Conservation (phyloP, 1,284 basidiomycete species). For the Phlebopus sp. region DNA sequence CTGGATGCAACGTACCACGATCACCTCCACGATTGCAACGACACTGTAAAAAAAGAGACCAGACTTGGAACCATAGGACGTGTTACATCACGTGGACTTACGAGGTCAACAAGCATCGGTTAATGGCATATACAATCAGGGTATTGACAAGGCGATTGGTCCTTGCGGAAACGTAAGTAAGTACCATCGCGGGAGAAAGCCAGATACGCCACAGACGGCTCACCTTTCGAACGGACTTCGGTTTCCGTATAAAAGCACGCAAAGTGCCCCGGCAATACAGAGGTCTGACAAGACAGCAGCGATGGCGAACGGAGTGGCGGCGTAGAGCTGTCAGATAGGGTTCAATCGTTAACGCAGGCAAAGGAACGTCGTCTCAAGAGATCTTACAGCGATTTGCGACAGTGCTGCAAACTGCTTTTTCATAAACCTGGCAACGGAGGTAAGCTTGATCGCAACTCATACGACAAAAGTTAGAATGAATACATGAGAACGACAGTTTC, state of each 20-base stretch:
- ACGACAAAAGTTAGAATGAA: background rate
- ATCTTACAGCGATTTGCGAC: slow-evolving; percentile 33
- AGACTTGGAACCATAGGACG: background rate
- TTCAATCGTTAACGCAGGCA: background rate
- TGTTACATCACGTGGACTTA: slow-evolving; percentile 21
- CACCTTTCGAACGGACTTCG: slow-evolving; percentile 34
- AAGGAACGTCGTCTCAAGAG: background rate
- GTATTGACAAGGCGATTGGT: slow-evolving; percentile 43
- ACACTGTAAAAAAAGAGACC: slow-evolving; percentile 28
- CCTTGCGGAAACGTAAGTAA: background rate
- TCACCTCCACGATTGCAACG: slow-evolving; percentile 40
- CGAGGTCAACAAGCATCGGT: slow-evolving; percentile 46
- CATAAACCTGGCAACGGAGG: slow-evolving; percentile 30
- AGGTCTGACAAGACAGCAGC: slow-evolving; percentile 40
- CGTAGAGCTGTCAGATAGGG: slow-evolving; percentile 29
- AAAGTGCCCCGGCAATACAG: slow-evolving; percentile 35
- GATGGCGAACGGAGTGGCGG: slow-evolving; percentile 39
- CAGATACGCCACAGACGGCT: background rate
- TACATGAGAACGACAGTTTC: slow-evolving; percentile 9
- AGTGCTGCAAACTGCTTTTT: slow-evolving; percentile 34
- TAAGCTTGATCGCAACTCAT: background rate
- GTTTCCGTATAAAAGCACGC: slow-evolving; percentile 36
- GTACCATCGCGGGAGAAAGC: too few species aligned
- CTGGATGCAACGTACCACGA: slow-evolving; percentile 30
- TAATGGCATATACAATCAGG: slow-evolving; percentile 44